A percentile compares a stretch with the other conserved stretches of the same genome.
These are phyloP conservation scores for Ricinus communis DNA, from an alignment of 345 rosid species.

Conservation along the genomic window DNA sequence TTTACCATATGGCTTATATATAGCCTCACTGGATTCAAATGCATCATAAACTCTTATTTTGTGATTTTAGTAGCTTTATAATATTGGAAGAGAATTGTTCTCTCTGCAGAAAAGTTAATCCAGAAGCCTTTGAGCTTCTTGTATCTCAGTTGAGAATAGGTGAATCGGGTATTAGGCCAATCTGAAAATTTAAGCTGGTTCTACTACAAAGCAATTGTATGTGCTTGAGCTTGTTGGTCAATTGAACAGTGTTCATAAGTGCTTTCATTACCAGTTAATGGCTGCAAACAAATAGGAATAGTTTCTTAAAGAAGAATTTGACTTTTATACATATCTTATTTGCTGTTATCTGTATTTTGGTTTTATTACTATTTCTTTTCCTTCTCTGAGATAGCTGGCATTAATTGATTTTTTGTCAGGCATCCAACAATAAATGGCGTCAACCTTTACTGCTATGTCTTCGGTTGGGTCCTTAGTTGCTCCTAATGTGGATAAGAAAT, in stretches of 20 bases:
- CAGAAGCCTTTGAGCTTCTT: neutral
- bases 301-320: neutral
- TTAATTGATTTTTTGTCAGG: neutral
- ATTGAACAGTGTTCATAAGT: neutral
- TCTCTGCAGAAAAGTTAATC: no score
- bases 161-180: neutral
- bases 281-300: neutral
- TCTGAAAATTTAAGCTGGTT: neutral
- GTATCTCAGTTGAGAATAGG: neutral
- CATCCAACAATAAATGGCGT: constrained; percentile 53
- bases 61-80: neutral
- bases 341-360: neutral
- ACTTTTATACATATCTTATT: neutral
- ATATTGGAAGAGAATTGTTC: neutral
- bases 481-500: constrained; percentile 65
- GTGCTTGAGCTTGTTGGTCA: no score
- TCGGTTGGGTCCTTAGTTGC: constrained; percentile 66
- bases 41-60: neutral
- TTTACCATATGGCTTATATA: no score
- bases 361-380: neutral
- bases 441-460: constrained; percentile 69
- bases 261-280: neutral
- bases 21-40: neutral
- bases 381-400: neutral
- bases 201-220: neutral